Conservation (phyloP, 2,329 filamentous ascomycete species). For the Cadophora malorum region DNA sequence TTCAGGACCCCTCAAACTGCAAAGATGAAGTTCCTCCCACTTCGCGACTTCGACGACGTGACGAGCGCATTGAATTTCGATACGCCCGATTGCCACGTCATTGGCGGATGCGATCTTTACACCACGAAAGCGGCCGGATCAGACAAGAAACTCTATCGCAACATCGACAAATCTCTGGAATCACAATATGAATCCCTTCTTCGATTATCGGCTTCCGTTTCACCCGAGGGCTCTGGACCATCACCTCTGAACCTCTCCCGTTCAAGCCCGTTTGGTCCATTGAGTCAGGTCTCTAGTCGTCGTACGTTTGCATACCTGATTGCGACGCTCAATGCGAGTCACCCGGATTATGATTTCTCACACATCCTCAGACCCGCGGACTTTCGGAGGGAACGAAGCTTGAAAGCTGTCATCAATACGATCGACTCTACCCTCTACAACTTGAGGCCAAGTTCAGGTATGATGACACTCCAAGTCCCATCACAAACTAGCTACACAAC, state of each 20-base stretch:
- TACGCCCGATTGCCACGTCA: constrained; percentile 88
- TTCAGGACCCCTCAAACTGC: constrained; percentile 32
- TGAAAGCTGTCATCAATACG: constrained; percentile 83
- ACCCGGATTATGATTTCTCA: constrained; percentile 97
- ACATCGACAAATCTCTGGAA: constrained; percentile 89
- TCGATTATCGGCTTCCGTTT: constrained; percentile 84
- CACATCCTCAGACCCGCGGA: constrained; percentile 87
- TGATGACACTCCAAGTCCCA: constrained; percentile 47
- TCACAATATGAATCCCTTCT: constrained; percentile 89
- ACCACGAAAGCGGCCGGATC: constrained; percentile 94
- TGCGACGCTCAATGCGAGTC: constrained; percentile 93
- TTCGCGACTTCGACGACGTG: constrained; percentile 89
- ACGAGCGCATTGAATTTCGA: constrained; percentile 95
- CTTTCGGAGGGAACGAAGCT: constrained; percentile 82
- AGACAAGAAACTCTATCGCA: constrained; percentile 97
- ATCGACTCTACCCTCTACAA: constrained; percentile 89
- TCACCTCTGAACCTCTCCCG: constrained; percentile 76
- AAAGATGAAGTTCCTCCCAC: constrained; percentile 79
- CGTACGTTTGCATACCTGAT: constrained; percentile 96
- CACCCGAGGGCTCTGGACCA: constrained; percentile 75
- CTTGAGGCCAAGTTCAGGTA: constrained; percentile 69
- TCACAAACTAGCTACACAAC: constrained; percentile 47
- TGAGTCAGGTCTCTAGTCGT: constrained; percentile 86
- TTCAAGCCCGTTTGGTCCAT: constrained; percentile 88
- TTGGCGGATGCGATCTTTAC: constrained; percentile 94